Base-by-base conservation (phyloP, 2,329 filamentous ascomycete species). In the Colletotrichum cordylinicola region DNA sequence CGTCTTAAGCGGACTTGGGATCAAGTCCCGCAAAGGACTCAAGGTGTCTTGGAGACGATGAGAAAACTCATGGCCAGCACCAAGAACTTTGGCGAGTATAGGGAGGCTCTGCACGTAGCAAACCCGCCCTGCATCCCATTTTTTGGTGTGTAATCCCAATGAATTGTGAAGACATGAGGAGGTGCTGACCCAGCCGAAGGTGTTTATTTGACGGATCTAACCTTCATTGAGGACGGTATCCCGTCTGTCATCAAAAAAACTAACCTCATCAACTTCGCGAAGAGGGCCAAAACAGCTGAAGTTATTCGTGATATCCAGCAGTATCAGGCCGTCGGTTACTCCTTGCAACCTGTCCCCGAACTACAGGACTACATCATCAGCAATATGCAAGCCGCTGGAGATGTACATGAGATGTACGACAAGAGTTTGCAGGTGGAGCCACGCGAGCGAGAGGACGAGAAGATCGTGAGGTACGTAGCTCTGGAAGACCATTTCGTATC, bases 401-500 rank as follows among this genome's bases (percentile, higher is more conserved):
- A 98, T 84, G 97, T 99, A 78, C 96, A 98, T 85, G 96, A 98
- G 88, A 98, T 98, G 97, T 99, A 98, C 88, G 96, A 98, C 85
- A 96, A 96, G 90, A 98, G 96, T 87, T 88, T 99, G 86, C 91
- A 93, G 82, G 93, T 99, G 76, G 97, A 99, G 85, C 97, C 97
- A 78, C 92, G 97, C 81, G 97, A 99, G 88, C 92, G 97, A 81
- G 97, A 99, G 88, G 97, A 99, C 83, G 97, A 99, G 88, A 98
- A 98, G 90, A 98, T 99, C 89, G 96, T 98, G 83, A 98, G 97
- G 96, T 98, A 93, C 82, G 91, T 90, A 78, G 68, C 80, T 78
- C 79, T 81, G 74, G 79, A 77, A 77, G 76, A 80, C 72, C 80
- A 80, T 35, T 78, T 79, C 68, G 77, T 78, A 64, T 77, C 74